phyloP scores from a whole-genome alignment of 768 basidiomycete species.

The Lactarius psammicola region DNA sequence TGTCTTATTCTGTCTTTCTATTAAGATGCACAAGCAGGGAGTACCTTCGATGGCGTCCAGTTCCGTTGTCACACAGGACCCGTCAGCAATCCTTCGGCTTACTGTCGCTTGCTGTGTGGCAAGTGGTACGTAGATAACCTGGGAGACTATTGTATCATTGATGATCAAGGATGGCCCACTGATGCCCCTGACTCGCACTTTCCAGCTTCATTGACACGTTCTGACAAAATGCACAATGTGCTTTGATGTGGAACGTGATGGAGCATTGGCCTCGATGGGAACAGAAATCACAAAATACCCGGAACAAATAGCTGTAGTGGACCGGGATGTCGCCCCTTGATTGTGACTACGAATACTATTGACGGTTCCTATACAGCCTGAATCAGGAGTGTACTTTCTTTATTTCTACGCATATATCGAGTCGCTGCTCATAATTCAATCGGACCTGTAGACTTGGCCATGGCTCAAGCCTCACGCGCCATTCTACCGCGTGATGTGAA shows the following conservation, averaged over 20 bases:
- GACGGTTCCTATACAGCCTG: constrained; percentile 56
- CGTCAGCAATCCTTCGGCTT: constrained; percentile 36
- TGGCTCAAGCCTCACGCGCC: constrained; percentile 60
- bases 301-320: constrained; percentile 61
- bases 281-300: constrained; percentile 64
- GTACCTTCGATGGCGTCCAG: constrained; percentile 59
- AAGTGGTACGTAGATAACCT: constrained; percentile 52
- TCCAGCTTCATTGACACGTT: constrained; percentile 44
- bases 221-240: constrained; percentile 44
- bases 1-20: no score
- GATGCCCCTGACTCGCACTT: constrained; percentile 23
- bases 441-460: constrained; percentile 53
- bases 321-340: constrained; percentile 55
- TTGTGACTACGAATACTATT: constrained; percentile 57
- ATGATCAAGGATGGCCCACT: constrained; percentile 29
- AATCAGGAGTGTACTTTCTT: constrained; percentile 67
- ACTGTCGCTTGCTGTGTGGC: constrained; percentile 36
- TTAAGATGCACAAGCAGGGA: constrained; percentile 43
- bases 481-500: constrained; percentile 38
- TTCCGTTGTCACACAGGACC: constrained; percentile 72
- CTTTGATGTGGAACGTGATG: constrained; percentile 52
- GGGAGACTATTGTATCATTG: constrained; percentile 33
- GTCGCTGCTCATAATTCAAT: background rate
- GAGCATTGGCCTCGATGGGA: constrained; percentile 67
- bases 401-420: background rate